Evolutionary conservation across 2,329 filamentous ascomycete genomes (phyloP), one percentile per base, ranked within the genome.

Genomic region (Fusarium lyarnte): DNA sequence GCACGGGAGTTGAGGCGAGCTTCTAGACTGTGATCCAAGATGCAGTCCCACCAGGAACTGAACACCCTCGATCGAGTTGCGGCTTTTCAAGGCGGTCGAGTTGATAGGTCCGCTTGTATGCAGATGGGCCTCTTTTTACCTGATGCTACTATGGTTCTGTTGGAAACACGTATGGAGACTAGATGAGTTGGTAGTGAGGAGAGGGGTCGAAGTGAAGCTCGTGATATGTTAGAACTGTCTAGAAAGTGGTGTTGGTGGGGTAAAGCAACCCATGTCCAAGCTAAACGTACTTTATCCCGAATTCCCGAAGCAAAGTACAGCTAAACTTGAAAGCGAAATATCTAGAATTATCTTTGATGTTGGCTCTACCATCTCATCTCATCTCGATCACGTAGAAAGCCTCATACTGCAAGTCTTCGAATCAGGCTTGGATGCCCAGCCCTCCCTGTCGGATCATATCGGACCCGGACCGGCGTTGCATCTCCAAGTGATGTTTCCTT

Each of bases 191-290:
- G 47, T 25, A 8, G 6, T 29, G 35, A 36, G 31, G 35, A 57
- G 49, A 45, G n/a, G 27, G 11, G 36, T 45, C 19, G 12, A 39
- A 62, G 43, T 75, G 75, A 77, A 73, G 70, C 74, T 77, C 73
- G 63, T 72, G 73, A 76, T 77, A 59, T 67, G 62, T 69, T 77
- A 46, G 62, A 63, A 70, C 49, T 58, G 25, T 52, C 57, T 66
- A 68, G 57, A 62, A 65, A 62, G 66, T 76, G 75, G 70, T 77
- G 75, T 73, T 77, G 75, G 74, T 77, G 76, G 71, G 73, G 76
- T 76, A 74, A 46, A 46, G 72, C 53, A 49, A 51, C 41, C 69
- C 51, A 33, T 21, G 53, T 25, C 42, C 23, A 47, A 73, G 66
- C 64, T 63, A 72, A 51, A 58, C 25, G 38, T 41, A 58, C 58